These are phyloP conservation scores for Diaporthe destruens DNA, from an alignment of 2,329 filamentous ascomycete genomes.

Conservation along the genomic window DNA sequence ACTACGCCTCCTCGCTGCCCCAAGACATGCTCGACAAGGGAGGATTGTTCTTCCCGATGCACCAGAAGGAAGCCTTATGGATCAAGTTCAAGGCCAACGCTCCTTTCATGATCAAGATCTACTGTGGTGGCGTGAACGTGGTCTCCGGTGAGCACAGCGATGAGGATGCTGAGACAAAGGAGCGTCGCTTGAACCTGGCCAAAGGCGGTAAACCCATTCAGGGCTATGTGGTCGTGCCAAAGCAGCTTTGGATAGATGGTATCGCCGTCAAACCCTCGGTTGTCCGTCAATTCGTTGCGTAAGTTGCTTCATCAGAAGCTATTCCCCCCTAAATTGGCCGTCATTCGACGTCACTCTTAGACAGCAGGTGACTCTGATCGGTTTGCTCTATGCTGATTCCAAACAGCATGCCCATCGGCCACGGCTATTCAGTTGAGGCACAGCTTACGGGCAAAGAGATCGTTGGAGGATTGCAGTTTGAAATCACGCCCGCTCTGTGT, in stretches of 20 bases:
- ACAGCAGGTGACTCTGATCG: too few relatives aligned
- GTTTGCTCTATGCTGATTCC: too few relatives aligned
- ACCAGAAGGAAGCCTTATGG: slow-evolving; percentile 58
- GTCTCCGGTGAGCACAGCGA: slow-evolving; percentile 50
- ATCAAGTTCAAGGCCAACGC: slow-evolving; percentile 48
- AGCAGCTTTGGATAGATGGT: slow-evolving; percentile 57
- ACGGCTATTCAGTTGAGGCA: slow-evolving; percentile 58
- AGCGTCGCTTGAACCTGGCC: slow-evolving; percentile 28
- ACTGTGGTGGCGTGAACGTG: slow-evolving; percentile 56
- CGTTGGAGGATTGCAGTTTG: slow-evolving; percentile 58
- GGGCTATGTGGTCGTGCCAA: slow-evolving; percentile 53
- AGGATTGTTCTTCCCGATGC: slow-evolving; percentile 52
- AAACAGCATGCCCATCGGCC: slow-evolving; percentile 52
- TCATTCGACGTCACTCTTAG: too few relatives aligned
- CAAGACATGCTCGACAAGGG: not conserved
- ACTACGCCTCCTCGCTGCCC: slow-evolving; percentile 4
- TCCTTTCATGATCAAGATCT: slow-evolving; percentile 55
- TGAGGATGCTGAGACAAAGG: not conserved
- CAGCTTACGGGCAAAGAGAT: slow-evolving; percentile 59
- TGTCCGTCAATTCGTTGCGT: slow-evolving; percentile 62
- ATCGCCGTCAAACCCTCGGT: slow-evolving; percentile 51
- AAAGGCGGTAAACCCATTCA: slow-evolving; percentile 43
- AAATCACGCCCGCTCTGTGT: slow-evolving; percentile 48
- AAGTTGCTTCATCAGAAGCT: not conserved
- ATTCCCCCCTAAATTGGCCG: too few relatives aligned